Evolutionary conservation across 164 flowering plant species (phyloP).

Genomic region (Buxus sempervirens): DNA sequence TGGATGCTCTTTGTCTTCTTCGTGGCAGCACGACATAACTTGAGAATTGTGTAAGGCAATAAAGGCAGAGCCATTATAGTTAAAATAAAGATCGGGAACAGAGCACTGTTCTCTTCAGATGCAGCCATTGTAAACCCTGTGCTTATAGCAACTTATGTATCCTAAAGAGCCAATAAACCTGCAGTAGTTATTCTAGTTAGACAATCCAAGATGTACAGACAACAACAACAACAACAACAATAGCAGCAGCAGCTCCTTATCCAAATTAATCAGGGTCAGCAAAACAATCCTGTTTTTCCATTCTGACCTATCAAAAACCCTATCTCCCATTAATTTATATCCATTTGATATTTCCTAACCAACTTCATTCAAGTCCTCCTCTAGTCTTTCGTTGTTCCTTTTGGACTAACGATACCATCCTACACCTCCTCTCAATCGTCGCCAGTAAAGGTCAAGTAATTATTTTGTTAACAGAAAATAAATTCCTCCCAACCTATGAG

Average conservation of each 20-base stretch:
- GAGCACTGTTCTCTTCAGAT: slow-evolving; percentile 74
- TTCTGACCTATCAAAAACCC: too few species aligned
- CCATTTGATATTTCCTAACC: too few species aligned
- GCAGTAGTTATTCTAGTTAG: slow-evolving; percentile 4
- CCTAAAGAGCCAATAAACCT: slow-evolving; percentile 7
- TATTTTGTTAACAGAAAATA: too few species aligned
- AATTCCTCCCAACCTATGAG: too few species aligned
- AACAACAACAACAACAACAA: background rate
- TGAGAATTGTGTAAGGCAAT: slow-evolving; percentile 83
- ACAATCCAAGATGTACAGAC: background rate
- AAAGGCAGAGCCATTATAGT: slow-evolving; percentile 92
- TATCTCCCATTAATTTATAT: too few species aligned
- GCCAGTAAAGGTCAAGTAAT: too few species aligned
- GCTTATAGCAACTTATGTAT: background rate
- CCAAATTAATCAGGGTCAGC: background rate
- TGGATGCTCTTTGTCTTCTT: slow-evolving; percentile 63
- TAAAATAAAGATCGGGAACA: slow-evolving; percentile 89
- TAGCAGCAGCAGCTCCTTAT: background rate
- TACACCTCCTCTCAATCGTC: too few species aligned
- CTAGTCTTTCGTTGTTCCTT: too few species aligned
- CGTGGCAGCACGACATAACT: slow-evolving; percentile 64
- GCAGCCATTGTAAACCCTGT: slow-evolving; percentile 53
- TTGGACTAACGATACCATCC: too few species aligned
- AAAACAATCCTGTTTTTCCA: too few species aligned
- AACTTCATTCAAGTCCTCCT: too few species aligned